Percentiles rank a stretch among this genome's conserved stretches.
These are phyloP conservation scores for Sporobolus alterniflorus DNA, from an alignment of 202 grass and related monocot genomes.

Conservation along the genomic window DNA sequence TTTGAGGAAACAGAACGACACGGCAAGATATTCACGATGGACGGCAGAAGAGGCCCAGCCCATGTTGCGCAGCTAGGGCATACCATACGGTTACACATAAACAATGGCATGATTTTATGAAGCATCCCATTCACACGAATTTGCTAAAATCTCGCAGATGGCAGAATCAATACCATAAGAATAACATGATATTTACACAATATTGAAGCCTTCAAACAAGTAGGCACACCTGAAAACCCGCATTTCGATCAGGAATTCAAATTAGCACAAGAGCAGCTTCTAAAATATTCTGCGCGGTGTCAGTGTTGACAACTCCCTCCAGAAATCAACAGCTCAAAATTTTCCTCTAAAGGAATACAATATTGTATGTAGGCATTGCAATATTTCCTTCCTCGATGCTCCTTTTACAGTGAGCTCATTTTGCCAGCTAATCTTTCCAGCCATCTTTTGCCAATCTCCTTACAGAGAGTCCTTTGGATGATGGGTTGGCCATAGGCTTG, in stretches of 20 bases:
- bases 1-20: background rate
- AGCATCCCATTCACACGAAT: background rate
- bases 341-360: background rate
- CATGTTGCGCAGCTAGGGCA: background rate
- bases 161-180: background rate
- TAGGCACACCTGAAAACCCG: background rate
- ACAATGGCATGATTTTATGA: too few relatives aligned
- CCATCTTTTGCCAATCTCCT: conserved; percentile 81
- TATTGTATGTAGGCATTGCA: conserved; percentile 1
- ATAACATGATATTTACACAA: background rate
- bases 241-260: conserved; percentile 16
- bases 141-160: background rate
- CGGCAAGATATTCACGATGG: too few relatives aligned
- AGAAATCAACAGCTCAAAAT: background rate
- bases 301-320: background rate
- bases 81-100: too few relatives aligned
- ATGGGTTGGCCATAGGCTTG: conserved; percentile 61
- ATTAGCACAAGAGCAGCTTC: background rate
- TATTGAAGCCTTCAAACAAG: background rate
- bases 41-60: too few relatives aligned
- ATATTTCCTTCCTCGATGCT: conserved; percentile 2
- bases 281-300: background rate
- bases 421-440: conserved; percentile 75
- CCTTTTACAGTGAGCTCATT: background rate
- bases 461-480: conserved; percentile 80